Base-by-base conservation (phyloP, 192 early-diverging fungal species). In the Umbelopsis vinacea region DNA sequence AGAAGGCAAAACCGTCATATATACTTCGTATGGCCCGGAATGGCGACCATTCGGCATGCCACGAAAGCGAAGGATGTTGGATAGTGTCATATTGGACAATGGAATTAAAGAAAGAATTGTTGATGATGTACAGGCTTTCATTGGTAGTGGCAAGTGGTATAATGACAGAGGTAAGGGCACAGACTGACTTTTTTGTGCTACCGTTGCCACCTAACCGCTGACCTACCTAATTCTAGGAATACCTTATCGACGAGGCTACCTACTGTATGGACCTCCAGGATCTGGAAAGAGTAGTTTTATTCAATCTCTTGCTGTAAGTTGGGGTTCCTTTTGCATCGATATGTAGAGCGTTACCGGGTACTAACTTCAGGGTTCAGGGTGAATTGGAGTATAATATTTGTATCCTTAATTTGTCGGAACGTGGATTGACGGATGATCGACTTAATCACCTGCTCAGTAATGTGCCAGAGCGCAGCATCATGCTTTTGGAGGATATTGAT, bases 1-100 rank as follows among this genome's bases (percentile, higher is more conserved):
- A 81, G 93, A 95, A 67, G 97, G 97, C 22, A 96, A 96, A 69
- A 98, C 94, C 3, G 97, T 99, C 33, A 87, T 99, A 50, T 98
- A 96, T 81, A 96, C 96, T 2, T 92, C 90, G 46, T 97, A 90
- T 84, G 97, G 97, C 0, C 92, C 94, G 7, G 97, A 99, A 71
- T 99, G 97, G 97, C 84, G 96, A 68, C 94, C 94, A 3, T 98
- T 99, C 85, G 97, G 97, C 4, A 83, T 94, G 71, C 97, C 97
- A 11, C 84, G 97, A 47, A 91, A 90, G 79, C 76, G 88, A n/a
- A 78, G 94, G 60, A 74, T 89, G 46, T 71, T 95, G 33, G 79
- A 86, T 33, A 92, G 89, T 45, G 95, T 92, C 8, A 92, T 91
- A 54, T 74, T 97, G 75, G 90, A 92, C 55, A 74, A 82, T 24